Evolutionary conservation across 2,329 filamentous ascomycete genomes (phyloP).

Genomic region (Fusarium newnesense): DNA sequence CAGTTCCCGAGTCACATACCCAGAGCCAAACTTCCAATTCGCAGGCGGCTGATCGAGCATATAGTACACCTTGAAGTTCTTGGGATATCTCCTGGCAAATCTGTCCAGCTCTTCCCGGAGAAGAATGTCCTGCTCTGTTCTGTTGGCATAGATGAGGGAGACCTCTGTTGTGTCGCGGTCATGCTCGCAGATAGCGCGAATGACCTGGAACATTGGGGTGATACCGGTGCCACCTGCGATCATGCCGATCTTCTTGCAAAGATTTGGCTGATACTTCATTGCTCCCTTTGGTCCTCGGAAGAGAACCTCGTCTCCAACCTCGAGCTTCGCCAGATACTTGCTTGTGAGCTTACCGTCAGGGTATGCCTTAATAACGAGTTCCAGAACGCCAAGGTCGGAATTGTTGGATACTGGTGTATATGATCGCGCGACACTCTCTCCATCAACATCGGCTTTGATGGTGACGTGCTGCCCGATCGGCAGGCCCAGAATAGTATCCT

Average conservation of each 20-base stretch:
- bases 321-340: conserved; percentile 57
- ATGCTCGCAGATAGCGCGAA: conserved; percentile 71
- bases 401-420: conserved; percentile 67
- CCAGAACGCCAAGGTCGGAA: conserved; percentile 58
- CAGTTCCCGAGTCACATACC: conserved; percentile 62
- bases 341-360: conserved; percentile 60
- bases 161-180: conserved; percentile 65
- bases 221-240: conserved; percentile 58
- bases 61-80: conserved; percentile 66
- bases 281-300: conserved; percentile 68
- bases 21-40: conserved; percentile 59
- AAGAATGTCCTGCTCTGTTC: conserved; percentile 67
- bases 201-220: conserved; percentile 60
- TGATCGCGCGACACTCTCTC: conserved; percentile 58
- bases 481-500: conserved; percentile 58
- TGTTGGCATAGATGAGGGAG: conserved; percentile 68
- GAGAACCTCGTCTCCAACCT: conserved; percentile 59
- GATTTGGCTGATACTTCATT: conserved; percentile 60
- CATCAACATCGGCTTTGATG: conserved; percentile 59
- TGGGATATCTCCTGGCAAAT: conserved; percentile 61
- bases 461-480: conserved; percentile 68
- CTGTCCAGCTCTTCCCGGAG: conserved; percentile 64
- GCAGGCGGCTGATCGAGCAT: conserved; percentile 59
- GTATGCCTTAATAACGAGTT: conserved; percentile 63
- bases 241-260: conserved; percentile 63